A percentile compares a stretch with the other conserved stretches of the same genome.
Conservation (phyloP, 129 eudicot genomes). For the Chrysanthemum makinoi region DNA sequence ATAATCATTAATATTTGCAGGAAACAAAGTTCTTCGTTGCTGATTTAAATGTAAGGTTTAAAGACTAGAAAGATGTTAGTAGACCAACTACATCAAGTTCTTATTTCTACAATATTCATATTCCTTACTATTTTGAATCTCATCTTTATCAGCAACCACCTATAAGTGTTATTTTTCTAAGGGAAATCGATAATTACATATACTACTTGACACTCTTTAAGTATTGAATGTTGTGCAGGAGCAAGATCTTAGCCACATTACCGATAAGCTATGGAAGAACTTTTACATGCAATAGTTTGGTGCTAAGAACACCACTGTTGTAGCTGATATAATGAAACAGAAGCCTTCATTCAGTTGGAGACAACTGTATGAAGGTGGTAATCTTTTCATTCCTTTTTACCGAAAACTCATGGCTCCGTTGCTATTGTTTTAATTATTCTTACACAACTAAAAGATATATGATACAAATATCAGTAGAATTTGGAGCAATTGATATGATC, state of each 20-base stretch:
- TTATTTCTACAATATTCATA: too few relatives aligned
- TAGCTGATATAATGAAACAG: not conserved
- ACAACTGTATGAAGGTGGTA: constrained; percentile 69
- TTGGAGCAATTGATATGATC: too few relatives aligned
- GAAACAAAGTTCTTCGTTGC: too few relatives aligned
- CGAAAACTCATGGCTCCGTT: not conserved
- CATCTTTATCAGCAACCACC: too few relatives aligned
- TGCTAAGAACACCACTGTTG: constrained; percentile 29
- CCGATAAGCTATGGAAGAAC: constrained; percentile 80
- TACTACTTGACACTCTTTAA: not conserved
- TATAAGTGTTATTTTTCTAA: too few relatives aligned
- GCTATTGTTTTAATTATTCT: too few relatives aligned
- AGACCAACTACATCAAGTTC: too few relatives aligned
- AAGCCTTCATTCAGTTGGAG: constrained; percentile 59
- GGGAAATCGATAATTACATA: too few relatives aligned
- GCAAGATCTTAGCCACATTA: constrained; percentile 74
- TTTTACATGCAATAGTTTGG: constrained; percentile 62
- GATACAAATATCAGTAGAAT: not conserved
- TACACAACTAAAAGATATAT: not conserved
- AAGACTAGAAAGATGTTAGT: too few relatives aligned
- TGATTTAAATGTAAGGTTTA: too few relatives aligned
- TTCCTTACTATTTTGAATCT: too few relatives aligned
- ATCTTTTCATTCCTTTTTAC: constrained; percentile 9
- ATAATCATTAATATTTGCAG: too few relatives aligned
- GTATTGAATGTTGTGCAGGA: constrained; percentile 42